Base-by-base conservation (phyloP, 768 basidiomycete species). In the Macrolepiota dolichaula region DNA sequence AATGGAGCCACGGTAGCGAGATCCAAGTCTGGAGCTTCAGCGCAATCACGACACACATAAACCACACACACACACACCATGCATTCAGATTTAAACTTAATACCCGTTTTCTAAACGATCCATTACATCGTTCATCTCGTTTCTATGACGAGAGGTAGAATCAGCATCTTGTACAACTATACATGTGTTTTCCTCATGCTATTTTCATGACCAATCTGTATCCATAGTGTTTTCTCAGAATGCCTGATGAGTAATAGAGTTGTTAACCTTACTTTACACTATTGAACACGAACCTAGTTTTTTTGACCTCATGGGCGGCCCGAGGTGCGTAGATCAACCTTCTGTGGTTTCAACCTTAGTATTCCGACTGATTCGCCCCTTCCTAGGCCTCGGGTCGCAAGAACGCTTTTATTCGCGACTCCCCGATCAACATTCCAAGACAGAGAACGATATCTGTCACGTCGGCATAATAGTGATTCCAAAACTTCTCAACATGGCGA, bases 21-120 rank as follows among this genome's bases (percentile, higher is more conserved):
- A 57, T 57, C 57, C 15, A 57, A 57, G 32, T 57, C 57, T 37
- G 57, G 57, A 37, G 57, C 47, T 6, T 57, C 57, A 9, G 24
- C 57, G 3, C 57, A 37, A 49, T 50, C 57, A 57, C 57, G 57
- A 38, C 57, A 57, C 5, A 47, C 24, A 57, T 47, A 35, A 57
- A 36, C 15, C 11, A 47, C 12, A 13, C 35, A 15, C n/a, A n/a
- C n/a, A n/a, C 51, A 52, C 15, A 10, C 12, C 24, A 12, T 22
- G 12, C 11, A 47, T 24, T n/a, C n/a, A 32, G 12, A 17, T 49
- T 17, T 13, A 49, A 9, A 13, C 13, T 51, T 35, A 29, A 35
- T 19, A 37, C 22, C 12, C 40, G 11, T 15, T 22, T 44, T 13
- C 42, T 25, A n/a, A n/a, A n/a, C n/a, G n/a, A n/a, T 27, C 42